A percentile compares a stretch with the other conserved stretches of the same genome.
phyloP scores from a whole-genome alignment of 768 basidiomycete species.

The Mrakia frigida region DNA sequence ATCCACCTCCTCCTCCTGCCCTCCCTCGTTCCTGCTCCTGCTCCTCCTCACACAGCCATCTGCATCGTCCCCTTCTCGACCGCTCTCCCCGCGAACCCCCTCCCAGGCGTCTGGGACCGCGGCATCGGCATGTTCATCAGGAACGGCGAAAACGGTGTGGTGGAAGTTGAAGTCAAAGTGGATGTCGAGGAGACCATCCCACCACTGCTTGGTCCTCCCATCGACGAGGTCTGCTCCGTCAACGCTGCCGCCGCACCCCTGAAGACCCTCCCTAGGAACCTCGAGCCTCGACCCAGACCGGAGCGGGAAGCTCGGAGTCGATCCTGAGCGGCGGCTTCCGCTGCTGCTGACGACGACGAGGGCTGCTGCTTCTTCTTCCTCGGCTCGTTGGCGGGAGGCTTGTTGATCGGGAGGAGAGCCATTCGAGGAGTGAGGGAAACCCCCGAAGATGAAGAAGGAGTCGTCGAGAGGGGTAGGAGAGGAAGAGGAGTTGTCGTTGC shows the following conservation, averaged over 20 bases:
- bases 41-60: not conserved
- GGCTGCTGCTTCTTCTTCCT: not conserved
- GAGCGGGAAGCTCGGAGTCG: conserved; percentile 12
- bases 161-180: too few species aligned
- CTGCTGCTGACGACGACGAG: not conserved
- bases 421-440: not conserved
- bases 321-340: not conserved
- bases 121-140: too few species aligned
- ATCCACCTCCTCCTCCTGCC: not conserved
- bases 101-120: not conserved
- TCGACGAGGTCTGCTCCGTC: not conserved
- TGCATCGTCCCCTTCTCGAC: not conserved
- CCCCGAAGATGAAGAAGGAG: not conserved
- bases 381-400: not conserved
- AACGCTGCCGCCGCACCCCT: conserved; percentile 12
- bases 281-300: conserved; percentile 15
- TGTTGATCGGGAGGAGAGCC: not conserved
- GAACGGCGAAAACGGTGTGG: too few species aligned
- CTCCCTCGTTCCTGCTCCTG: too few species aligned
- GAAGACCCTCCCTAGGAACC: conserved; percentile 19
- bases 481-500: not conserved
- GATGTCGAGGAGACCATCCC: not conserved
- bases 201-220: not conserved
- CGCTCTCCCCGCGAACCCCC: not conserved
- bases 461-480: not conserved